These are phyloP conservation scores for Effrenium voratum DNA, from an alignment of 73 alveolate genomes.

Conservation along the genomic window DNA sequence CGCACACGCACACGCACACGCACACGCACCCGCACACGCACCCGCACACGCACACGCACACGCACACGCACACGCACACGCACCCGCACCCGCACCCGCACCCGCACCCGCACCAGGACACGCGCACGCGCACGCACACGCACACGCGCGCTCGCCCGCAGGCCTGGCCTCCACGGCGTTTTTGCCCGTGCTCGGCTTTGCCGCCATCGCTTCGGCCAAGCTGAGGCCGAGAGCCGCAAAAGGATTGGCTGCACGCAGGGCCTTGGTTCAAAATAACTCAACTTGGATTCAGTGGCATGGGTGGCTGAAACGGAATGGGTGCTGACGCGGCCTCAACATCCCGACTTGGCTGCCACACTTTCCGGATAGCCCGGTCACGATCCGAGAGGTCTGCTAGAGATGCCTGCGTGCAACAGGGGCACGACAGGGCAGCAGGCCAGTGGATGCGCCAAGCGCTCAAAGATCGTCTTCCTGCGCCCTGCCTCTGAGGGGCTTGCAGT, in stretches of 20 bases:
- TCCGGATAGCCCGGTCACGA: conserved; percentile 70
- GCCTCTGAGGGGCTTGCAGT: conserved; percentile 44
- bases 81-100: too few relatives aligned
- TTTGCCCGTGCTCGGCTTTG: conserved; percentile 60
- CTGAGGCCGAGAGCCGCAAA: conserved; percentile 63
- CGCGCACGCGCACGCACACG: too few relatives aligned
- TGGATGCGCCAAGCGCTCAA: background rate
- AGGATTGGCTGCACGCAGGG: conserved; percentile 80
- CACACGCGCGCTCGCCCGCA: too few relatives aligned
- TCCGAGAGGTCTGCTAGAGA: conserved; percentile 52
- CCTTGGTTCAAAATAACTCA: background rate
- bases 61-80: too few relatives aligned
- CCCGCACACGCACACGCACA: too few relatives aligned
- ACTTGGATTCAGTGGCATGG: background rate
- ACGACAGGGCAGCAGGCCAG: background rate
- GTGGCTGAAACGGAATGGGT: background rate
- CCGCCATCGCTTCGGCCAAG: conserved; percentile 57
- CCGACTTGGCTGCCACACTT: background rate
- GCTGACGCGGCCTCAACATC: background rate
- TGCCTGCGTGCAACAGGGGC: conserved; percentile 4
- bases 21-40: too few relatives aligned
- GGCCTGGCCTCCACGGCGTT: conserved; percentile 62
- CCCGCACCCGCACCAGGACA: too few relatives aligned
- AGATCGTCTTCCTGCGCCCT: background rate
- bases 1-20: too few relatives aligned